Evolutionary conservation across 345 rosid species (phyloP).

Genomic region (Hirschfeldia incana): DNA sequence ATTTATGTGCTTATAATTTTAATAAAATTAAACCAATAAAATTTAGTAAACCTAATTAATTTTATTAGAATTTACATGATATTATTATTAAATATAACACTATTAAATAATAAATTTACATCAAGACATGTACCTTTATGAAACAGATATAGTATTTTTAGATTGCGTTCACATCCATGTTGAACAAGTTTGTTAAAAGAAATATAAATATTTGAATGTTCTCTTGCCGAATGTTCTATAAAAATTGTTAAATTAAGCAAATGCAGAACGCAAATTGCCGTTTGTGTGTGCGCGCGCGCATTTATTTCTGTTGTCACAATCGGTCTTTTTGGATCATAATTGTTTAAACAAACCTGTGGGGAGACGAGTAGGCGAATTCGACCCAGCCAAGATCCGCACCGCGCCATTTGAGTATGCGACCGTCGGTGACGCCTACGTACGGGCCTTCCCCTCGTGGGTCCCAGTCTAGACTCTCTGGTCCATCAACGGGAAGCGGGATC

Average conservation of each 20-base stretch:
- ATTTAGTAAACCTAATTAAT: too few relatives aligned
- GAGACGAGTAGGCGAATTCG: slow-evolving; percentile 57
- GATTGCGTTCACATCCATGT: not conserved
- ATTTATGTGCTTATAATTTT: too few relatives aligned
- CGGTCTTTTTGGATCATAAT: not conserved
- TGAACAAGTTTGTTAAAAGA: not conserved
- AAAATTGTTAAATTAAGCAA: not conserved
- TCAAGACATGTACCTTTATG: not conserved
- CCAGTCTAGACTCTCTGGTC: slow-evolving; percentile 41
- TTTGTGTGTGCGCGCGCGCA: not conserved
- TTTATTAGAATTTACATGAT: too few relatives aligned
- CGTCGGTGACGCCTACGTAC: slow-evolving; percentile 36
- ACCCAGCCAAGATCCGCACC: slow-evolving; percentile 49
- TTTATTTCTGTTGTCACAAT: not conserved
- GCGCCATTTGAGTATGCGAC: slow-evolving; percentile 41
- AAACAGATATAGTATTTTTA: not conserved
- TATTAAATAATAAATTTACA: not conserved
- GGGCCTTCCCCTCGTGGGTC: slow-evolving; percentile 41
- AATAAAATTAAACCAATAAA: too few relatives aligned
- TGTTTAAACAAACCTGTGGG: slow-evolving; percentile 45
- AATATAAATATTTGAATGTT: not conserved
- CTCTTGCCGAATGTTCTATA: not conserved
- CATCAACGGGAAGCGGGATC: slow-evolving; percentile 29
- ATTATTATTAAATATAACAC: too few relatives aligned
- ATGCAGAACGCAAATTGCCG: not conserved